Conservation (phyloP, 1,284 basidiomycete genomes). For the Cutaneotrichosporon dermatis region DNA sequence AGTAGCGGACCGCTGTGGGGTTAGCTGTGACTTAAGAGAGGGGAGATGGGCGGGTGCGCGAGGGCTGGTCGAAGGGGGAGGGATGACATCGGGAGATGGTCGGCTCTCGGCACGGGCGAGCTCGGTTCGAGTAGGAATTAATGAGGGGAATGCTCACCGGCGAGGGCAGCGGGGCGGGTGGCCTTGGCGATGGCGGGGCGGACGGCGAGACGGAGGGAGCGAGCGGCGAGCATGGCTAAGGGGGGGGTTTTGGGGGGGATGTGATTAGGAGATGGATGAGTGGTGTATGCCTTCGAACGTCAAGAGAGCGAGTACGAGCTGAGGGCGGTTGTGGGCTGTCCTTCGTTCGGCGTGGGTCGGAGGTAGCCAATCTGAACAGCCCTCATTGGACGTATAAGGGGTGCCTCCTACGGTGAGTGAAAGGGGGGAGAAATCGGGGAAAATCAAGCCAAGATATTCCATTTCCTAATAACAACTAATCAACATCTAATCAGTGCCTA, state of each 20-base stretch:
- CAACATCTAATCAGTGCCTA: neutral
- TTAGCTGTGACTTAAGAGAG: neutral
- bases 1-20: slow-evolving; percentile 31
- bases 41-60: neutral
- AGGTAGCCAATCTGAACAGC: neutral
- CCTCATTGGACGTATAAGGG: too few species aligned
- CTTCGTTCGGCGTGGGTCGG: neutral
- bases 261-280: neutral
- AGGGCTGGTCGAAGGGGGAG: neutral
- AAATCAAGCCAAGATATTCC: neutral
- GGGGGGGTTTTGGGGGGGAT: neutral
- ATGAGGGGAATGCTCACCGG: slow-evolving; percentile 28
- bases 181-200: slow-evolving; percentile 25
- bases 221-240: slow-evolving; percentile 28
- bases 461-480: neutral
- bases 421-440: neutral
- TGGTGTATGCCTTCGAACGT: neutral
- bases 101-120: neutral
- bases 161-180: slow-evolving; percentile 32
- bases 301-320: neutral
- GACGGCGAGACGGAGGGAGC: slow-evolving; percentile 36
- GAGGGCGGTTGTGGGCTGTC: too few species aligned
- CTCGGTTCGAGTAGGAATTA: neutral
- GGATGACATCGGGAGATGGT: neutral
- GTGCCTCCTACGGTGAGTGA: too few species aligned